These are phyloP conservation scores for Lathyrus tuberosus DNA, from an alignment of 306 rosid species.

Conservation along the genomic window DNA sequence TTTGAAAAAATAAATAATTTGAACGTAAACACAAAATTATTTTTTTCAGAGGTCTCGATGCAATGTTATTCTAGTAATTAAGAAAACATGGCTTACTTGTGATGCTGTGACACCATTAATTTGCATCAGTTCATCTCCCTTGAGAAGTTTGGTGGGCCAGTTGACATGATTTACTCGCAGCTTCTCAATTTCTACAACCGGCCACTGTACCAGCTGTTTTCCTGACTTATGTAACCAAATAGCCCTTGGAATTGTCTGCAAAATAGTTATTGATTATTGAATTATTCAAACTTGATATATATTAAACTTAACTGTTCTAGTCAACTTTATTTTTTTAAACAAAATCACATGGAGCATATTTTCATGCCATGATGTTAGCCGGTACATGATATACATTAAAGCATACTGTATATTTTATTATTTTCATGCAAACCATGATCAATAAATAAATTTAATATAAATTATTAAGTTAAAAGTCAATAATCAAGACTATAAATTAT, in stretches of 20 bases:
- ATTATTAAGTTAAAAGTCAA: background rate
- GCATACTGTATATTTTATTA: background rate
- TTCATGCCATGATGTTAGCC: constrained; percentile 16
- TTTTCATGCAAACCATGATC: too few relatives aligned
- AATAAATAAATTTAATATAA: constrained; percentile 7
- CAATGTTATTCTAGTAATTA: background rate
- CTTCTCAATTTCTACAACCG: constrained; percentile 65
- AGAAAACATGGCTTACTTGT: constrained; percentile 47
- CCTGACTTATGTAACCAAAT: constrained; percentile 68
- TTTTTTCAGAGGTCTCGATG: too few relatives aligned
- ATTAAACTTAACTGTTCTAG: background rate
- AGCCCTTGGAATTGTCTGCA: constrained; percentile 70
- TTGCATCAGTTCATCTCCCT: constrained; percentile 47
- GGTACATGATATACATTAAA: constrained; percentile 14
- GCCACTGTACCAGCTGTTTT: constrained; percentile 82
- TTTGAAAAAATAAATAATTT: too few relatives aligned
- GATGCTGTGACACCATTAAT: constrained; percentile 56
- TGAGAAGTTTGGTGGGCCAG: constrained; percentile 45
- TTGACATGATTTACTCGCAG: constrained; percentile 49
- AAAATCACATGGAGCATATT: background rate
- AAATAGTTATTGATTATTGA: too few relatives aligned
- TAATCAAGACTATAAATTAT: background rate
- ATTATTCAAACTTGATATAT: too few relatives aligned
- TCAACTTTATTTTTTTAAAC: constrained; percentile 14
- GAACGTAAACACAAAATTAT: too few relatives aligned